A percentile compares a stretch with the other conserved stretches of the same genome.
phyloP scores from a whole-genome alignment of 495 filamentous ascomycete species.

The Baudoinia panamericana region DNA sequence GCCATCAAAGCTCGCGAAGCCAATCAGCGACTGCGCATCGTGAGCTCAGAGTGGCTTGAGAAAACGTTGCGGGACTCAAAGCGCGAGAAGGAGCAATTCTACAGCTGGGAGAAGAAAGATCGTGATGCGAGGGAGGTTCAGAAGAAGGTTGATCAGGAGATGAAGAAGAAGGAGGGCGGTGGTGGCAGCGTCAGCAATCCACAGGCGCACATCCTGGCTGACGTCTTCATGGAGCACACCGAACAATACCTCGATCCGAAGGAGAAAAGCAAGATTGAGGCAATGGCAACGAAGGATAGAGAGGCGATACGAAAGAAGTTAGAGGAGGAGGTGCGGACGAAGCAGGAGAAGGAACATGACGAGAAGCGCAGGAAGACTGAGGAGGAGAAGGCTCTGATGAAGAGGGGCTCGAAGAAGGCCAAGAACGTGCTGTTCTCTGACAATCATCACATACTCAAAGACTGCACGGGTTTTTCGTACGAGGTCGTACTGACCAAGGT shows the following conservation, averaged over 20 bases:
- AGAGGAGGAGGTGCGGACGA: conserved; percentile 4
- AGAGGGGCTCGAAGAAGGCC: conserved; percentile 14
- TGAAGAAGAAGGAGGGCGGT: conserved; percentile 18
- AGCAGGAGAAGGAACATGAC: conserved; percentile 18
- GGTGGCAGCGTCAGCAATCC: not conserved
- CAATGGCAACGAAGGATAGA: conserved; percentile 11
- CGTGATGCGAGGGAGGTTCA: not conserved
- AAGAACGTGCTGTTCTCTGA: conserved; percentile 25
- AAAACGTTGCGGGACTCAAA: conserved; percentile 34
- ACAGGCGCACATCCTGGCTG: not conserved
- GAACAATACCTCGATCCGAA: conserved; percentile 5
- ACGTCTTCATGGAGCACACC: conserved; percentile 3
- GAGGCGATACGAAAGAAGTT: conserved; percentile 18
- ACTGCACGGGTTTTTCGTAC: conserved; percentile 37
- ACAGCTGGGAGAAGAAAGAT: conserved; percentile 31
- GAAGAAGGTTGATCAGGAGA: conserved; percentile 22
- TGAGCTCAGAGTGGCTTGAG: conserved; percentile 50
- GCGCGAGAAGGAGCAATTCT: conserved; percentile 34
- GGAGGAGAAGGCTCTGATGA: conserved; percentile 11
- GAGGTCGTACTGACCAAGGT: conserved; percentile 36
- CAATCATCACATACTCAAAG: conserved; percentile 37
- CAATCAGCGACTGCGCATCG: conserved; percentile 35
- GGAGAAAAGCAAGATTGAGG: conserved; percentile 3
- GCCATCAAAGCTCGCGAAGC: not conserved
- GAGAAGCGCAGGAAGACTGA: conserved; percentile 7